Conservation (phyloP, 1,284 basidiomycete genomes). For the Naganishia liquefaciens region DNA sequence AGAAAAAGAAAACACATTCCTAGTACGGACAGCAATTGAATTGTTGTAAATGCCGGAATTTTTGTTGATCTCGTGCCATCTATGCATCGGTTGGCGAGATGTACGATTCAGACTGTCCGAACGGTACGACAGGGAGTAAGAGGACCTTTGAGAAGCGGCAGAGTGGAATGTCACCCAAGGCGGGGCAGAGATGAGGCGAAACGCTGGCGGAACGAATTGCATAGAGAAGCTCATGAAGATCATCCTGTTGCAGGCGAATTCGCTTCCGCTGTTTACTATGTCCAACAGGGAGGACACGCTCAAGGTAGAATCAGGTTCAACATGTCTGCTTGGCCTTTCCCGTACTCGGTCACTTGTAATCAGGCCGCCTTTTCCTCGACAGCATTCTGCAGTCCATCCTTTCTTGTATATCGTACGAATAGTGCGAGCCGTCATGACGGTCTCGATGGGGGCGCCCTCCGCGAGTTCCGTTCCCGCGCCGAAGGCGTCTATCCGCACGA, state of each 20-base stretch:
- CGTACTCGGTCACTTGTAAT: not conserved
- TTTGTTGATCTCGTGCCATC: not conserved
- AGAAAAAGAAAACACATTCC: not conserved
- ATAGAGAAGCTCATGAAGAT: not conserved
- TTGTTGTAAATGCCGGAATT: constrained; percentile 16
- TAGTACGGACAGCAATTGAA: constrained; percentile 17
- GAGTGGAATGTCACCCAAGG: no score
- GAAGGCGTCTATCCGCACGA: not conserved
- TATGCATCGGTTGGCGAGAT: not conserved
- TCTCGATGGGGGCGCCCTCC: not conserved
- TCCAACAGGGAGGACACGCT: not conserved
- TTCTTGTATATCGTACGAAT: not conserved
- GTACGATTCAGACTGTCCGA: no score
- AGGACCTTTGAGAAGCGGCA: no score
- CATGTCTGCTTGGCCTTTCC: not conserved
- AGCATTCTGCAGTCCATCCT: not conserved
- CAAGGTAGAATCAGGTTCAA: not conserved
- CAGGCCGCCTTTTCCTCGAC: not conserved
- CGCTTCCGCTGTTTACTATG: constrained; percentile 20
- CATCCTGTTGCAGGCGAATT: not conserved
- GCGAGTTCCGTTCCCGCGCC: not conserved
- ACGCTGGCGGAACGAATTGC: no score
- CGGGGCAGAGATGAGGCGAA: no score
- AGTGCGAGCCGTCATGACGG: not conserved
- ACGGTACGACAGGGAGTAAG: no score